phyloP scores from a whole-genome alignment of 148 eudicot species.

The Hydrangea macrophylla region DNA sequence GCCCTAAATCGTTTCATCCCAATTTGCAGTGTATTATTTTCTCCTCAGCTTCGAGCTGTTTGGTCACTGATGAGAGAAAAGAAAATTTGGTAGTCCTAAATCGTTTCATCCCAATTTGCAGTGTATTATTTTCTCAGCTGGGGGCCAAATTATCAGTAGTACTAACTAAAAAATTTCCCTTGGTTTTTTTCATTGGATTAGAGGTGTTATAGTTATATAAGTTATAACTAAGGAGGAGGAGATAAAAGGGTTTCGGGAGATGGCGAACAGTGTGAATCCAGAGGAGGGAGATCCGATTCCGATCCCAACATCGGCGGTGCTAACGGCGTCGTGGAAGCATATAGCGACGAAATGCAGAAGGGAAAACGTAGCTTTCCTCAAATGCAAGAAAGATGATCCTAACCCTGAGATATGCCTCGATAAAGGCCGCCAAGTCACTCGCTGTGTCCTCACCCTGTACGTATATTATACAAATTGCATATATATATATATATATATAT shows the following conservation, averaged over 20 bases:
- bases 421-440: conserved; percentile 66
- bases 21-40: background rate
- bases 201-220: no score
- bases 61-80: background rate
- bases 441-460: conserved; percentile 67
- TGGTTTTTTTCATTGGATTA: background rate
- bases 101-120: no score
- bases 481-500: no score
- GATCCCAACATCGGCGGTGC: conserved; percentile 58
- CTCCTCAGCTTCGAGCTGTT: background rate
- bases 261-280: conserved; percentile 44
- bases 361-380: conserved; percentile 59
- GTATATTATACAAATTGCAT: conserved; percentile 1
- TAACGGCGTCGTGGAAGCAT: conserved; percentile 70
- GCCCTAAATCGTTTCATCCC: background rate
- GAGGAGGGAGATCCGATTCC: conserved; percentile 50
- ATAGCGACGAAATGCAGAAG: conserved; percentile 43
- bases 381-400: conserved; percentile 65
- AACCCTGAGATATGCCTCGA: conserved; percentile 84
- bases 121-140: background rate
- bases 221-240: background rate
- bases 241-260: conserved; percentile 11
- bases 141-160: background rate
- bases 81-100: no score
- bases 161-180: background rate